Conservation (phyloP, 2,329 filamentous ascomycete species). For the Golovinomyces cichoracearum region DNA sequence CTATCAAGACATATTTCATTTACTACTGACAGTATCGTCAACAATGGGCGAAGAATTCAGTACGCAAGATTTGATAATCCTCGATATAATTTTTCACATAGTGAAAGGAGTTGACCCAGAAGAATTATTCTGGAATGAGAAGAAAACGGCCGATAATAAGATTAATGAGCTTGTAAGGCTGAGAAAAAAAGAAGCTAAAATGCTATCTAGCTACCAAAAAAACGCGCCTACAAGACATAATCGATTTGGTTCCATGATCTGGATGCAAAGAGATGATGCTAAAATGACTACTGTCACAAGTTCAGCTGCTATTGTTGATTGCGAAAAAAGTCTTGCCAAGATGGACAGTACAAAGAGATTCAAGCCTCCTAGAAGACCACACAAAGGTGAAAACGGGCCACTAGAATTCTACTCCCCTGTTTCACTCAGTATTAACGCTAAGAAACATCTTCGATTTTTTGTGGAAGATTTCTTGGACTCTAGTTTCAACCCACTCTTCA, state of each 20-base stretch:
- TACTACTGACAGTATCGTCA: conserved; percentile 65
- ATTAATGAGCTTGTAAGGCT: conserved; percentile 47
- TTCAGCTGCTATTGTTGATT: conserved; percentile 55
- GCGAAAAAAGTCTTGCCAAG: conserved; percentile 49
- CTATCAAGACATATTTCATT: conserved; percentile 67
- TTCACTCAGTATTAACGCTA: conserved; percentile 45
- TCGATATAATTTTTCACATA: conserved; percentile 80
- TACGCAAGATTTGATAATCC: conserved; percentile 61
- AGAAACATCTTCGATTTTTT: conserved; percentile 51
- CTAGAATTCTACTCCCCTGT: conserved; percentile 54
- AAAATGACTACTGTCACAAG: conserved; percentile 71
- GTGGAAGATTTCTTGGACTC: conserved; percentile 87
- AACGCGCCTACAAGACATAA: conserved; percentile 70
- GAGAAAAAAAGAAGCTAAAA: conserved; percentile 60
- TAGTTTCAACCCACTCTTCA: conserved; percentile 77
- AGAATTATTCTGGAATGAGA: conserved; percentile 63
- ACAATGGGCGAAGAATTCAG: conserved; percentile 87
- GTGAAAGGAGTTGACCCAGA: conserved; percentile 69
- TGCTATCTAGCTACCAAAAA: conserved; percentile 51
- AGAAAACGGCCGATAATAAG: conserved; percentile 40
- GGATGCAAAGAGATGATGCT: conserved; percentile 68
- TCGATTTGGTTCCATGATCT: conserved; percentile 89
- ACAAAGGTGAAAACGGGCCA: conserved; percentile 34
- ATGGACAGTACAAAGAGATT: conserved; percentile 82
- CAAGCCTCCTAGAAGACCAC: conserved; percentile 45